Evolutionary conservation across 169 alveolate genomes (phyloP).

Genomic region (Theileria parva): DNA sequence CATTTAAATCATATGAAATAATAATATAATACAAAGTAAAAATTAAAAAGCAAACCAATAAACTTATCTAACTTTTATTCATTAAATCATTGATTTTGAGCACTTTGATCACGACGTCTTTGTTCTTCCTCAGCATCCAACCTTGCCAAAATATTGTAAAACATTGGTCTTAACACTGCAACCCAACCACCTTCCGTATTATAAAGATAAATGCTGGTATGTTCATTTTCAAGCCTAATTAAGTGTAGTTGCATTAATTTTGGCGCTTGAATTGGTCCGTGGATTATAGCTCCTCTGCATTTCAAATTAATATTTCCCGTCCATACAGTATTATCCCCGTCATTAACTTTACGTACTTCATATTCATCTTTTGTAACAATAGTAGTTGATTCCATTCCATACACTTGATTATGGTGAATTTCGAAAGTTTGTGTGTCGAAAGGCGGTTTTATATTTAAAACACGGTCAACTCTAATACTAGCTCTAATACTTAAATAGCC

Average conservation of each 20-base stretch:
- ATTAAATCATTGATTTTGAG: neutral
- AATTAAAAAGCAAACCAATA: neutral
- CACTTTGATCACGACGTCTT: neutral
- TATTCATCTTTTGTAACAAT: neutral
- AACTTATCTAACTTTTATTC: neutral
- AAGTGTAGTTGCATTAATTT: neutral
- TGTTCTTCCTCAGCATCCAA: neutral
- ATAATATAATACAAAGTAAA: neutral
- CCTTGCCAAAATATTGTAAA: neutral
- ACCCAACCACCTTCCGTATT: neutral
- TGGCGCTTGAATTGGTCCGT: neutral
- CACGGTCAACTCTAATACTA: neutral
- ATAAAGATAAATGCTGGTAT: neutral
- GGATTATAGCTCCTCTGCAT: neutral
- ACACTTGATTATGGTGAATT: neutral
- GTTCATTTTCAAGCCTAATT: neutral
- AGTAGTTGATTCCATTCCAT: neutral
- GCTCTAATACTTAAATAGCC: neutral
- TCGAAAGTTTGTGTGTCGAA: neutral
- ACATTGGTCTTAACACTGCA: neutral
- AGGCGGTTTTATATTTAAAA: neutral
- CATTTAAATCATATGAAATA: neutral
- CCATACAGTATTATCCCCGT: neutral
- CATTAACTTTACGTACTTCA: neutral
- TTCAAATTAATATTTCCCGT: neutral